Evolutionary conservation across 2,329 filamentous ascomycete species (phyloP).

Genomic region (Sarocladium strictum): DNA sequence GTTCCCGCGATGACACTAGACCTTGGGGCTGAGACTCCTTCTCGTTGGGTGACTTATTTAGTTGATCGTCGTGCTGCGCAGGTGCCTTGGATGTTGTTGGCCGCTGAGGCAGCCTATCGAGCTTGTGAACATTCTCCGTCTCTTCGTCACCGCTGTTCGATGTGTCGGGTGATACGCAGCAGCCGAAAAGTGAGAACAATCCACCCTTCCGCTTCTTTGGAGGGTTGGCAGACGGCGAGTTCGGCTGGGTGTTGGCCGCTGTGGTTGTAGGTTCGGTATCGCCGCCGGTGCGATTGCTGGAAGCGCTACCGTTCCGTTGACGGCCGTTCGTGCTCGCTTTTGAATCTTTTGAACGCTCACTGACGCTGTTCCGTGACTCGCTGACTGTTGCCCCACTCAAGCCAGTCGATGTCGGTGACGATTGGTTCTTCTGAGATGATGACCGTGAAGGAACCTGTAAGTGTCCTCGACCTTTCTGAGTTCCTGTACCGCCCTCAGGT

Average conservation of each 20-base stretch:
- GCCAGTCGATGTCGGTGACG: slow-evolving; percentile 53
- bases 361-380: slow-evolving; percentile 56
- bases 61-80: slow-evolving; percentile 45
- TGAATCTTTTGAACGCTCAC: slow-evolving; percentile 59
- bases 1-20: slow-evolving; percentile 24
- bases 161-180: slow-evolving; percentile 59
- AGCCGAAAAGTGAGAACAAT: slow-evolving; percentile 57
- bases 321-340: slow-evolving; percentile 58
- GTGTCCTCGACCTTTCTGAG: slow-evolving; percentile 46
- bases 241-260: slow-evolving; percentile 43
- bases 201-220: slow-evolving; percentile 50
- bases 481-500: slow-evolving; percentile 34
- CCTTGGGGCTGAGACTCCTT: slow-evolving; percentile 43
- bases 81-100: slow-evolving; percentile 49
- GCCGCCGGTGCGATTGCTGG: slow-evolving; percentile 55
- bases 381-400: slow-evolving; percentile 54
- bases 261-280: slow-evolving; percentile 47
- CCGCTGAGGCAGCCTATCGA: slow-evolving; percentile 49
- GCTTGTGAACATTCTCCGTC: slow-evolving; percentile 49
- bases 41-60: slow-evolving; percentile 36
- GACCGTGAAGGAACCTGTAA: slow-evolving; percentile 57
- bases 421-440: slow-evolving; percentile 54
- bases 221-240: slow-evolving; percentile 41
- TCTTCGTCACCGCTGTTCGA: slow-evolving; percentile 47
- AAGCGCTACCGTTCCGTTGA: slow-evolving; percentile 61